Percentiles rank a stretch among this genome's conserved stretches.
phyloP scores from a whole-genome alignment of 768 basidiomycete genomes.

The Russula vinacea region DNA sequence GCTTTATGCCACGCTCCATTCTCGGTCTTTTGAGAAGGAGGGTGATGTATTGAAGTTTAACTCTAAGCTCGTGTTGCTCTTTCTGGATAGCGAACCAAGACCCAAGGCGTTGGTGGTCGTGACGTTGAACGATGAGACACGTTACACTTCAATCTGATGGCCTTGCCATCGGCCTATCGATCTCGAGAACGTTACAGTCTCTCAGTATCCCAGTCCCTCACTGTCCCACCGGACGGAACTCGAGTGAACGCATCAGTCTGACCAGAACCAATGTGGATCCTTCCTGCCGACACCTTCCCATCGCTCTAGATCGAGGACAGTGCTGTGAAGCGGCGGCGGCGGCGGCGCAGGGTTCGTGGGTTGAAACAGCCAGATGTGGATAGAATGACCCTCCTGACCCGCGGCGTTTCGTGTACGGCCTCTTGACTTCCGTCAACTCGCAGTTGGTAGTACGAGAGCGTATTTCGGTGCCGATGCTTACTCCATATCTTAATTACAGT shows the following conservation, averaged over 20 bases:
- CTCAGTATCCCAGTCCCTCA: not conserved
- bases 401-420: conserved; percentile 19
- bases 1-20: not conserved
- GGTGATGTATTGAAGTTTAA: not conserved
- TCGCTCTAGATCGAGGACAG: not conserved
- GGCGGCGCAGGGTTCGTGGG: not conserved
- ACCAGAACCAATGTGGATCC: not conserved
- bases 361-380: conserved; percentile 2
- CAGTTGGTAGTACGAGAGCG: not conserved
- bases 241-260: not conserved
- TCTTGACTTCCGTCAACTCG: conserved; percentile 7
- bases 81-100: not conserved
- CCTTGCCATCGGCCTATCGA: not conserved
- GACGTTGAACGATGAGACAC: not conserved
- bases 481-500: not conserved
- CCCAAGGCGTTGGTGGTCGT: not conserved
- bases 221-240: not conserved
- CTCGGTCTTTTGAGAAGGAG: not conserved
- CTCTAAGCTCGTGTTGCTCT: not conserved
- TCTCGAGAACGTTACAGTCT: not conserved
- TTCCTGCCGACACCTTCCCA: not conserved
- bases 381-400: conserved; percentile 10
- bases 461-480: conserved; percentile 2
- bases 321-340: conserved; percentile 8
- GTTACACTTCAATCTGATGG: not conserved